These are phyloP conservation scores for Cyclotella choctawhatcheeana DNA, from an alignment of 108 stramenopile species.

Conservation along the genomic window DNA sequence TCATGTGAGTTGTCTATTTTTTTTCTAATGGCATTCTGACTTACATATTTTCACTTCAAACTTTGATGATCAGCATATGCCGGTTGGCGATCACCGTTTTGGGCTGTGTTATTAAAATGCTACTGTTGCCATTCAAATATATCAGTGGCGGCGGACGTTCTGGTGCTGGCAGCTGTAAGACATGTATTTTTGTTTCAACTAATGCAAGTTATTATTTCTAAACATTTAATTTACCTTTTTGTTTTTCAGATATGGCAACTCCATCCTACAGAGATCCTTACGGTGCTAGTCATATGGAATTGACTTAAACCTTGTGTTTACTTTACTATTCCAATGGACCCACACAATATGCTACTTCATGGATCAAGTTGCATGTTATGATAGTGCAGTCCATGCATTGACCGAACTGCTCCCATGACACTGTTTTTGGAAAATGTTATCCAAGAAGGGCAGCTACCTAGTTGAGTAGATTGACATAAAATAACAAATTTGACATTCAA, in stretches of 20 bases:
- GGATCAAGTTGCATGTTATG: too few species aligned
- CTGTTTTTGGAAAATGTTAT: neutral
- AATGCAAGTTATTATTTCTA: neutral
- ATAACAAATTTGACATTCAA: neutral
- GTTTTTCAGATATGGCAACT: conserved; percentile 44
- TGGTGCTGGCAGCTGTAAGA: conserved; percentile 47
- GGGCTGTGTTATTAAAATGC: conserved; percentile 64
- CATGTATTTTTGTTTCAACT: neutral
- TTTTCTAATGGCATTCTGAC: neutral
- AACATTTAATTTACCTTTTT: neutral
- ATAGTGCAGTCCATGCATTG: too few species aligned
- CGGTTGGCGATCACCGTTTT: conserved; percentile 40
- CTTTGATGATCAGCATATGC: conserved; percentile 21
- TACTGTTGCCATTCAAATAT: conserved; percentile 71
- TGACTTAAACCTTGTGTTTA: conserved; percentile 36
- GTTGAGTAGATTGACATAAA: neutral
- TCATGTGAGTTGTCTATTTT: neutral
- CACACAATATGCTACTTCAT: too few species aligned
- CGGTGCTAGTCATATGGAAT: conserved; percentile 49
- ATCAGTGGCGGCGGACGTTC: conserved; percentile 42
- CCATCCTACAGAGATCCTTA: conserved; percentile 53
- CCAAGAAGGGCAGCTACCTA: neutral
- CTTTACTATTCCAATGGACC: too few species aligned
- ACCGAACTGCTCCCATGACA: too few species aligned
- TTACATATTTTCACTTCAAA: conserved; percentile 15